A percentile compares a stretch with the other conserved stretches of the same genome.
Evolutionary conservation across 305 asterid genomes (phyloP).

Genomic region (Fraxinus latifolia): DNA sequence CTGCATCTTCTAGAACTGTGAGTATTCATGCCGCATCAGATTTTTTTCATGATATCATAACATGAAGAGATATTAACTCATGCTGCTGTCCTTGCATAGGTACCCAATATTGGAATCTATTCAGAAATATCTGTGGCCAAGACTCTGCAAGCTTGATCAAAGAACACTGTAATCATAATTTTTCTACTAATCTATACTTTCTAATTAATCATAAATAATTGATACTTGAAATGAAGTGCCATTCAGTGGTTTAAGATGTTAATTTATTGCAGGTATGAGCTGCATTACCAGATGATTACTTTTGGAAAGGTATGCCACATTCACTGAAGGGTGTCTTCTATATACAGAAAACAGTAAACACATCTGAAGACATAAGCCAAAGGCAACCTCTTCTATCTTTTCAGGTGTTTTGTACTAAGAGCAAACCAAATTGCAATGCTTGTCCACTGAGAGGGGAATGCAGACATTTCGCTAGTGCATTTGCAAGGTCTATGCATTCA

Average conservation of each 20-base stretch:
- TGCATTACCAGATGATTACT: constrained; percentile 97
- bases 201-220: constrained; percentile 8
- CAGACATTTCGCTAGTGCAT: constrained; percentile 98
- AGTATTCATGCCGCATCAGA: constrained; percentile 35
- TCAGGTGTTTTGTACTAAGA: constrained; percentile 98
- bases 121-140: constrained; percentile 95
- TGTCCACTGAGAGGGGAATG: constrained; percentile 99
- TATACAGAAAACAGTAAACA: constrained; percentile 1
- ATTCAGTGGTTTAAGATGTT: constrained; percentile 33
- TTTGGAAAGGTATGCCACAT: constrained; percentile 82
- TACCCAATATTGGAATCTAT: constrained; percentile 93
- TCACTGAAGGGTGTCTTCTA: constrained; percentile 6
- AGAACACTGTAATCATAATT: constrained; percentile 64
- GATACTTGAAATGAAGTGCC: constrained; percentile 19
- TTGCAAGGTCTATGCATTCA: constrained; percentile 69
- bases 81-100: constrained; percentile 44
- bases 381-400: constrained; percentile 23
- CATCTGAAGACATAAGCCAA: constrained; percentile 17
- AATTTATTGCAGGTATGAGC: constrained; percentile 73
- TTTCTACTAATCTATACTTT: constrained; percentile 10
- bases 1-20: constrained; percentile 92
- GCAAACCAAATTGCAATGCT: constrained; percentile 95
- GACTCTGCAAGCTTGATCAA: constrained; percentile 99
- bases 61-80: constrained; percentile 27
- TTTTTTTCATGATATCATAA: constrained; percentile 16